Evolutionary conservation across 1,139 yeast species (phyloP).

Genomic region (Suhomyces yuchorum): DNA sequence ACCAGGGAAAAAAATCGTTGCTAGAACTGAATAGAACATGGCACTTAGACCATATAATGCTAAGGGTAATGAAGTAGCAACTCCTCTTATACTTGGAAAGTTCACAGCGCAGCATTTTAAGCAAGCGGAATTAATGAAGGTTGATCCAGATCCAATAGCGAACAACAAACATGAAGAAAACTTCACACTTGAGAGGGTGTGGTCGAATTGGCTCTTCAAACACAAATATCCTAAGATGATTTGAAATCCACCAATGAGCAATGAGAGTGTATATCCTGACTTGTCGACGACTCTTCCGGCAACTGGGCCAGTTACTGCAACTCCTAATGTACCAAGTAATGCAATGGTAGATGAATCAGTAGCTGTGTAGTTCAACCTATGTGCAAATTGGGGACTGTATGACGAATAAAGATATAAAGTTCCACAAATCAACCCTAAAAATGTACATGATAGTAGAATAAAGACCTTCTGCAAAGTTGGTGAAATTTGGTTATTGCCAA

Average conservation of each 20-base stretch:
- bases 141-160: slow-evolving; percentile 56
- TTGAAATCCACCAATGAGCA: slow-evolving; percentile 45
- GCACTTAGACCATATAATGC: slow-evolving; percentile 65
- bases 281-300: slow-evolving; percentile 63
- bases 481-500: slow-evolving; percentile 14
- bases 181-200: slow-evolving; percentile 28
- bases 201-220: slow-evolving; percentile 48
- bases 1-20: slow-evolving; percentile 51
- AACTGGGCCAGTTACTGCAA: slow-evolving; percentile 57
- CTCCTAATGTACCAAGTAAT: slow-evolving; percentile 59
- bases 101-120: slow-evolving; percentile 60
- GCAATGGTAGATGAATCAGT: slow-evolving; percentile 60
- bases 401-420: slow-evolving; percentile 62
- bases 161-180: slow-evolving; percentile 43
- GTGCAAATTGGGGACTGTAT: slow-evolving; percentile 66
- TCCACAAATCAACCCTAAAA: slow-evolving; percentile 59
- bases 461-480: slow-evolving; percentile 36
- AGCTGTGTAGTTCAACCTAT: slow-evolving; percentile 51
- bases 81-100: slow-evolving; percentile 58
- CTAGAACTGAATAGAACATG: slow-evolving; percentile 53
- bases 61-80: slow-evolving; percentile 61
- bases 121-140: slow-evolving; percentile 53
- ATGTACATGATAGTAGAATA: slow-evolving; percentile 48
- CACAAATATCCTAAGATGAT: slow-evolving; percentile 50
- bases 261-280: slow-evolving; percentile 49